A percentile compares a stretch with the other conserved stretches of the same genome.
phyloP scores from a whole-genome alignment of 208 protist species.

The Novymonas esmeraldas region DNA sequence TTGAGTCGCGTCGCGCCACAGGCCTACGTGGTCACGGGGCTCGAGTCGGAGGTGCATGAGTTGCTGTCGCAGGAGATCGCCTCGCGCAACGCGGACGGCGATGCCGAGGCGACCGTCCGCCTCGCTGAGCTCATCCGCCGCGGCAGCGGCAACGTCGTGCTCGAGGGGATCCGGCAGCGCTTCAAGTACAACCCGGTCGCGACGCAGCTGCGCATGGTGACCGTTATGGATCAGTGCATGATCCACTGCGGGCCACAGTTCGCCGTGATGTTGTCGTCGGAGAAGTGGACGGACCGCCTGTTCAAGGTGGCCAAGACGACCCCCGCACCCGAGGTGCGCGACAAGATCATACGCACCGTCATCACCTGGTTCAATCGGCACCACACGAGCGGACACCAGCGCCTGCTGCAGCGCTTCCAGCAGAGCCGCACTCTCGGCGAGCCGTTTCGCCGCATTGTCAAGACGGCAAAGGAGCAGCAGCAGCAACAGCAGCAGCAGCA shows the following conservation, averaged over 20 bases:
- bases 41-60: slow-evolving; percentile 25
- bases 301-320: slow-evolving; percentile 86
- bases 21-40: background rate
- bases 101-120: slow-evolving; percentile 48
- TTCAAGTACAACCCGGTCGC: slow-evolving; percentile 70
- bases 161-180: slow-evolving; percentile 75
- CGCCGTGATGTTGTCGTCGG: slow-evolving; percentile 72
- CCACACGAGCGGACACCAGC: slow-evolving; percentile 75
- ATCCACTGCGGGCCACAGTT: slow-evolving; percentile 78
- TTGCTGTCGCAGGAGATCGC: slow-evolving; percentile 38
- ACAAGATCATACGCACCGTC: slow-evolving; percentile 72
- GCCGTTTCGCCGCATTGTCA: slow-evolving; percentile 50
- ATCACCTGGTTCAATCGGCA: slow-evolving; percentile 84
- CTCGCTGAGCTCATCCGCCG: slow-evolving; percentile 76
- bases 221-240: slow-evolving; percentile 78
- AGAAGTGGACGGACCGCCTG: slow-evolving; percentile 90
- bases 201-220: slow-evolving; percentile 70
- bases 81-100: slow-evolving; percentile 47
- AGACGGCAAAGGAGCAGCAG: slow-evolving; percentile 46
- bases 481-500: slow-evolving; percentile 35
- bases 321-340: slow-evolving; percentile 39
- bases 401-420: slow-evolving; percentile 71
- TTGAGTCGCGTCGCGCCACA: background rate
- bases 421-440: slow-evolving; percentile 76
- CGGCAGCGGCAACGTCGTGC: slow-evolving; percentile 57